phyloP scores from a whole-genome alignment of 768 basidiomycete genomes.

The Termitomyces bulborhizus region DNA sequence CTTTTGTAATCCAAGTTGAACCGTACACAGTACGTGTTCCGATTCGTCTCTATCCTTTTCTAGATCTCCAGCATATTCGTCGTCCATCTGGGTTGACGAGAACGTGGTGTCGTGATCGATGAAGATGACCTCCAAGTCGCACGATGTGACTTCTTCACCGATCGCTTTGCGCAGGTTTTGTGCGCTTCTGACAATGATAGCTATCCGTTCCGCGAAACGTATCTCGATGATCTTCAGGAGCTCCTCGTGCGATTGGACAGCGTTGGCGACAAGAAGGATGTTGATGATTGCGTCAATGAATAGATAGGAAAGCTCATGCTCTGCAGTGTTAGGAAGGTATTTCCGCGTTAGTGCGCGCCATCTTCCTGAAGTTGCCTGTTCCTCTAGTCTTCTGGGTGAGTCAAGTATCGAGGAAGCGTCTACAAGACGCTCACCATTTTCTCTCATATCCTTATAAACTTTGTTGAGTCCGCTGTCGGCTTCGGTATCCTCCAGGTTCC shows the following conservation, averaged over 20 bases:
- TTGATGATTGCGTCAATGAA: slow-evolving; percentile 34
- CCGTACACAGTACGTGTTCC: slow-evolving; percentile 46
- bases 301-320: slow-evolving; percentile 26
- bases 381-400: slow-evolving; percentile 21
- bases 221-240: slow-evolving; percentile 32
- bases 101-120: slow-evolving; percentile 36
- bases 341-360: slow-evolving; percentile 37
- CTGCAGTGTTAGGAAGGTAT: slow-evolving; percentile 17
- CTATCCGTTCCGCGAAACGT: slow-evolving; percentile 38
- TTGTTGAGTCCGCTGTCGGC: slow-evolving; percentile 35
- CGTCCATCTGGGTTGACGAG: slow-evolving; percentile 38
- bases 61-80: slow-evolving; percentile 26
- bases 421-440: slow-evolving; percentile 22
- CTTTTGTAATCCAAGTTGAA: slow-evolving; percentile 45
- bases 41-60: slow-evolving; percentile 12
- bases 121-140: slow-evolving; percentile 48
- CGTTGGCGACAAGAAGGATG: slow-evolving; percentile 32
- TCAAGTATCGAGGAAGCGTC: not conserved
- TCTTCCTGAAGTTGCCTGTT: slow-evolving; percentile 35
- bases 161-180: slow-evolving; percentile 49
- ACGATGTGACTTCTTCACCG: slow-evolving; percentile 52
- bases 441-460: slow-evolving; percentile 28
- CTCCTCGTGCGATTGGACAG: slow-evolving; percentile 19
- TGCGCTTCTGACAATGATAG: slow-evolving; percentile 36
- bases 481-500: slow-evolving; percentile 45